A percentile compares a stretch with the other conserved stretches of the same genome.
These are phyloP conservation scores for Ophiocordyceps robertsii DNA, from an alignment of 2,329 filamentous ascomycete species.

Conservation along the genomic window DNA sequence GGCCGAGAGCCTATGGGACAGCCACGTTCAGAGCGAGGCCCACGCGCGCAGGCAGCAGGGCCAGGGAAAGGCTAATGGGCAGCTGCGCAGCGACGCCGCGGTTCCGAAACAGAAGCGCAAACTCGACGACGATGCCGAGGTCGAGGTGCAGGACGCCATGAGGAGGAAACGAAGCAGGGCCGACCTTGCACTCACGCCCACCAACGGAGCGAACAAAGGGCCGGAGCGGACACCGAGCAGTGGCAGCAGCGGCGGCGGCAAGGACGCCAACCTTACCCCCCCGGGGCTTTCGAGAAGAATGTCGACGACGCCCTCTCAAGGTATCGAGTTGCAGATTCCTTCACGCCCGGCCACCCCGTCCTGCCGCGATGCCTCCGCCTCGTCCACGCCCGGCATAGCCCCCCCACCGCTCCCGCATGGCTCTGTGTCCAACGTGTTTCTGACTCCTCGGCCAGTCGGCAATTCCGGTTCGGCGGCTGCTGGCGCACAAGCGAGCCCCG, in stretches of 20 bases:
- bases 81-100: slow-evolving; percentile 4
- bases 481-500: not conserved
- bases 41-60: slow-evolving; percentile 20
- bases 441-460: slow-evolving; percentile 4
- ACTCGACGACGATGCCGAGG: slow-evolving; percentile 17
- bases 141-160: slow-evolving; percentile 18
- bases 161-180: slow-evolving; percentile 33
- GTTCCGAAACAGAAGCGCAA: slow-evolving; percentile 18
- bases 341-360: slow-evolving; percentile 49
- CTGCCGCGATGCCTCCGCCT: slow-evolving; percentile 25
- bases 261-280: slow-evolving; percentile 18
- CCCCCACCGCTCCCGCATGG: slow-evolving; percentile 3
- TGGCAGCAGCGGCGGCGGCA: slow-evolving; percentile 4
- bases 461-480: not conserved
- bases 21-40: slow-evolving; percentile 37
- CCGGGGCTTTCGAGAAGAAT: slow-evolving; percentile 30
- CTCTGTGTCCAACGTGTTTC: slow-evolving; percentile 11
- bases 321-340: slow-evolving; percentile 48
- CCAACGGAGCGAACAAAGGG: slow-evolving; percentile 1
- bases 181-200: slow-evolving; percentile 12
- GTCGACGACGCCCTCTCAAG: slow-evolving; percentile 38
- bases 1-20: slow-evolving; percentile 53
- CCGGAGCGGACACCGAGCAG: not conserved
- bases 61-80: slow-evolving; percentile 5
- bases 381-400: slow-evolving; percentile 22